Conservation (phyloP, 805 yeast species). For the Barnettozyma botsteinii region DNA sequence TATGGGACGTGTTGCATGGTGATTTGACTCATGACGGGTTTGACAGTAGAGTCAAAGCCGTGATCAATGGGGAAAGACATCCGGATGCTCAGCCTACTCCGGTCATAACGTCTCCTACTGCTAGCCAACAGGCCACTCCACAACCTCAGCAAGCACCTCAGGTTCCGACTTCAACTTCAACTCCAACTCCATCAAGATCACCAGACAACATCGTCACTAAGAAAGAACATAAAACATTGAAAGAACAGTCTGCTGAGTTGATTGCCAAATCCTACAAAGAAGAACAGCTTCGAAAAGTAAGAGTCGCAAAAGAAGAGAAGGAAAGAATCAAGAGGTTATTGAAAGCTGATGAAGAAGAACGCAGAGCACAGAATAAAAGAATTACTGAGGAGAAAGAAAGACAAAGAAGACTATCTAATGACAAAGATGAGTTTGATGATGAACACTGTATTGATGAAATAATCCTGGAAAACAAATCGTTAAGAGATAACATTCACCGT, state of each 20-base stretch:
- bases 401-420: constrained; percentile 18
- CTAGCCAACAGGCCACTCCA: not conserved
- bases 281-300: constrained; percentile 31
- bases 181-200: not conserved
- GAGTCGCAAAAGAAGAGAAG: constrained; percentile 42
- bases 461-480: constrained; percentile 16
- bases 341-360: constrained; percentile 47
- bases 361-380: constrained; percentile 24
- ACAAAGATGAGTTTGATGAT: constrained; percentile 25
- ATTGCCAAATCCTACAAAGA: constrained; percentile 35
- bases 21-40: constrained; percentile 27
- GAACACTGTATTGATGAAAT: constrained; percentile 21
- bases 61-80: constrained; percentile 5
- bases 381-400: constrained; percentile 15
- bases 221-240: constrained; percentile 24
- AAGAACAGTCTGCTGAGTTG: constrained; percentile 37
- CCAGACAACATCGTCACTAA: constrained; percentile 7
- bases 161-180: not conserved
- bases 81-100: constrained; percentile 5
- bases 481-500: constrained; percentile 19
- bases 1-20: constrained; percentile 38
- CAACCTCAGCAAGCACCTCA: not conserved
- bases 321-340: constrained; percentile 49
- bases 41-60: constrained; percentile 11
- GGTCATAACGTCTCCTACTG: not conserved